Percentiles rank a stretch among this genome's conserved stretches.
phyloP scores from a whole-genome alignment of 1,284 basidiomycete species.

The Leccinum fuscescens region DNA sequence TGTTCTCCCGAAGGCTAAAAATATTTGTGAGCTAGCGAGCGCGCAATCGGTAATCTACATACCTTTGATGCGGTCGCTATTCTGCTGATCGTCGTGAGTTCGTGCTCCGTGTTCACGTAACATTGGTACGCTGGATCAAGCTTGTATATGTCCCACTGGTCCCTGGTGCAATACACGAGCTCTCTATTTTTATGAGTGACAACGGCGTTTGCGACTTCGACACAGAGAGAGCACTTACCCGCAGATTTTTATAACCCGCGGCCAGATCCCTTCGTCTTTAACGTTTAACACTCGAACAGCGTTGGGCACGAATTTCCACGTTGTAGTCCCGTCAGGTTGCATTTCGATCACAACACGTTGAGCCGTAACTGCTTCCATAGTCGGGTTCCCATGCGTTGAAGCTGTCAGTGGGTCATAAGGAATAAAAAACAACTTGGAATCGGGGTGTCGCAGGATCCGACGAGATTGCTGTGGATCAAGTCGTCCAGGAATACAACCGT shows the following conservation, averaged over 20 bases:
- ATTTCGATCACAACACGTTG: neutral
- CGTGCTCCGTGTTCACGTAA: neutral
- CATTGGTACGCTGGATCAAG: slow-evolving; percentile 1
- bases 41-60: neutral
- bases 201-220: neutral
- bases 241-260: neutral
- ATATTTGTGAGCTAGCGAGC: neutral
- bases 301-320: neutral
- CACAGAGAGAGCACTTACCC: neutral
- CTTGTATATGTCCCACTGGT: slow-evolving; percentile 10
- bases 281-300: neutral
- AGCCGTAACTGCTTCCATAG: neutral
- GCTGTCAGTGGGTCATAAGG: neutral
- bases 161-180: slow-evolving; percentile 1
- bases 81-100: neutral
- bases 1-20: neutral
- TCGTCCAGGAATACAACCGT: neutral
- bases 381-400: neutral
- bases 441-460: neutral
- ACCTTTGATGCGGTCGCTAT: neutral
- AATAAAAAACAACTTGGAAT: neutral
- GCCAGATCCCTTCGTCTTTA: neutral
- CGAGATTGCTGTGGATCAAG: neutral
- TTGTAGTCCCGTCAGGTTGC: neutral
- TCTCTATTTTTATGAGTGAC: neutral